A percentile compares a stretch with the other conserved stretches of the same genome.
These are phyloP conservation scores for Rubia peregrina DNA, from an alignment of 305 asterid species.

Conservation along the genomic window DNA sequence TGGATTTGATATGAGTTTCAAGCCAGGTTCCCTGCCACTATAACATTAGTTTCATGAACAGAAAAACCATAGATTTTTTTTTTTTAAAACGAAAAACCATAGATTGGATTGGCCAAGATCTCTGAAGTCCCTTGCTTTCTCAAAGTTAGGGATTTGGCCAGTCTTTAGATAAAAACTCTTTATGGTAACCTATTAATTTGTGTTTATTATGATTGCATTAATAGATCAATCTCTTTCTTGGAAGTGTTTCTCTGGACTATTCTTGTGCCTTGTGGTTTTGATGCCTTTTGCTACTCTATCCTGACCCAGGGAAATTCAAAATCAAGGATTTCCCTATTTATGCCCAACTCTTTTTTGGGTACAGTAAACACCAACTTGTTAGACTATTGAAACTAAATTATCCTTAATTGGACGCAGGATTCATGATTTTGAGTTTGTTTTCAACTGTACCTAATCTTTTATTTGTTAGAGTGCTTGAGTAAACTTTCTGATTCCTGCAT, in stretches of 20 bases:
- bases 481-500: neutral
- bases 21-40: neutral
- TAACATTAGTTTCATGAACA: neutral
- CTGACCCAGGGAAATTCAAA: neutral
- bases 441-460: too few species aligned
- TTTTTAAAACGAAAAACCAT: neutral
- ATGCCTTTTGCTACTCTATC: neutral
- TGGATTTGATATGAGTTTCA: neutral
- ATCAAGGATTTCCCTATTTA: too few species aligned
- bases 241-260: neutral
- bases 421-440: too few species aligned
- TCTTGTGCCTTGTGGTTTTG: neutral
- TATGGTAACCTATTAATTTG: neutral
- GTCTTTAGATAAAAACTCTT: neutral
- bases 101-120: neutral
- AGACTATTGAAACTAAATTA: too few species aligned
- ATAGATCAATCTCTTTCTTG: too few species aligned
- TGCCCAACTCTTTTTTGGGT: too few species aligned
- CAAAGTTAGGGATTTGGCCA: neutral
- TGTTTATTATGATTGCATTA: too few species aligned
- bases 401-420: too few species aligned
- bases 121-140: neutral
- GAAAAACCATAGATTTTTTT: neutral
- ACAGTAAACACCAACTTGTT: too few species aligned
- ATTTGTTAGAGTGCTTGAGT: neutral